Percentiles rank a stretch among this genome's conserved stretches.
Conservation (phyloP, 768 basidiomycete genomes). For the Terana coerulea region DNA sequence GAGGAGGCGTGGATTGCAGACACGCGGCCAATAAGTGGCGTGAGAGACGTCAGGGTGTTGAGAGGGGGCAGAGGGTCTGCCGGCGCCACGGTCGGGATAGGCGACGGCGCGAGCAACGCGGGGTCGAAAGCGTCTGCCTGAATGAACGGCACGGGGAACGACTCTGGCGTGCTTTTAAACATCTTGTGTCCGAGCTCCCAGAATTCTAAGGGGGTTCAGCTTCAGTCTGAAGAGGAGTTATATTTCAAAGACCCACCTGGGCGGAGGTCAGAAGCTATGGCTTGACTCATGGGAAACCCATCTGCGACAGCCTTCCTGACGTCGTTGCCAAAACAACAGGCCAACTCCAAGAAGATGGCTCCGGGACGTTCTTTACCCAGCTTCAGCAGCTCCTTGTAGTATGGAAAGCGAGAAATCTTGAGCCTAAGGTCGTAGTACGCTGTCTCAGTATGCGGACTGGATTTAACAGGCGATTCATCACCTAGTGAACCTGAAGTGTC, state of each 20-base stretch:
- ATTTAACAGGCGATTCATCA: no score
- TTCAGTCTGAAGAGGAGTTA: not conserved
- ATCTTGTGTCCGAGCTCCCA: slow-evolving; percentile 63
- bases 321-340: slow-evolving; percentile 45
- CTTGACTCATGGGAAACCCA: slow-evolving; percentile 38
- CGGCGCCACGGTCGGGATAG: not conserved
- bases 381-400: slow-evolving; percentile 28
- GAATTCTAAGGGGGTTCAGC: slow-evolving; percentile 40
- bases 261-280: slow-evolving; percentile 36
- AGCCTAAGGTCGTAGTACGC: no score
- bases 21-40: slow-evolving; percentile 40
- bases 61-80: slow-evolving; percentile 19
- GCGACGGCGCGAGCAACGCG: slow-evolving; percentile 31
- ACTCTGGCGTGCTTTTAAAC: slow-evolving; percentile 47
- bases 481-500: slow-evolving; percentile 23
- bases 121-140: slow-evolving; percentile 52
- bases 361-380: slow-evolving; percentile 34
- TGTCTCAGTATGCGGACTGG: no score
- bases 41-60: slow-evolving; percentile 32
- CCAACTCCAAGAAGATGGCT: slow-evolving; percentile 42
- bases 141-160: slow-evolving; percentile 54
- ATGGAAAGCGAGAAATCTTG: slow-evolving; percentile 23
- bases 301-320: slow-evolving; percentile 38
- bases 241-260: slow-evolving; percentile 25
- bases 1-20: slow-evolving; percentile 46